Evolutionary conservation across 2,329 filamentous ascomycete species (phyloP).

Genomic region (Ascochyta pisi): DNA sequence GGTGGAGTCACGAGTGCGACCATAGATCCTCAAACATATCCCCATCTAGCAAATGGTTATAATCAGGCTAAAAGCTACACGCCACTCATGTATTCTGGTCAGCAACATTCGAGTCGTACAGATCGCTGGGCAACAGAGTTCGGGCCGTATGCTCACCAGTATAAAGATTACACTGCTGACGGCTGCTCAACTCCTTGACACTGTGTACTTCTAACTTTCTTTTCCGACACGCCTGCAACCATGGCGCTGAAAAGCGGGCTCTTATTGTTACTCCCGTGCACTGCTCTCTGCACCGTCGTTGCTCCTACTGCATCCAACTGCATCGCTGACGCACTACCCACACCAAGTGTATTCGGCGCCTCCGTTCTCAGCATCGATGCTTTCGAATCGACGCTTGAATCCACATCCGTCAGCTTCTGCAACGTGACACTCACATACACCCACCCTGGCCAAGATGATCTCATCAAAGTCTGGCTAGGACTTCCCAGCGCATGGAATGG

Average conservation of each 20-base stretch:
- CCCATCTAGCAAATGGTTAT: no score
- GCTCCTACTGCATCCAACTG: background rate
- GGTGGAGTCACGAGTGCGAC: no score
- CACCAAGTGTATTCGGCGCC: slow-evolving; percentile 3
- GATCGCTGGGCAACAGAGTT: no score
- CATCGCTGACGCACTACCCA: background rate
- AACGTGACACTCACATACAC: slow-evolving; percentile 29
- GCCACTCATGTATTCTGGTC: no score
- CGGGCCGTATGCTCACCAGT: no score
- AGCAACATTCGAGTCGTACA: no score
- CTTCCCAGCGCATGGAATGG: slow-evolving; percentile 30
- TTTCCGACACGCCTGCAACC: background rate
- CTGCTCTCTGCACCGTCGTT: background rate
- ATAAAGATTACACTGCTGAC: no score
- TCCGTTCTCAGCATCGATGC: slow-evolving; percentile 6
- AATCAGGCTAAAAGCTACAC: no score
- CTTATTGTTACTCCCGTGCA: background rate
- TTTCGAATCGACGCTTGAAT: slow-evolving; percentile 1
- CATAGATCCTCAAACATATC: no score
- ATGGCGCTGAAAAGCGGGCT: slow-evolving; percentile 6
- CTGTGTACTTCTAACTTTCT: background rate
- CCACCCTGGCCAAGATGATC: slow-evolving; percentile 27
- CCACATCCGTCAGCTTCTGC: slow-evolving; percentile 19
- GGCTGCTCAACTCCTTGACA: background rate
- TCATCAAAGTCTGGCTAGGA: slow-evolving; percentile 25